These are phyloP conservation scores for Colletotrichum liriopes DNA, from an alignment of 2,329 filamentous ascomycete species.

Conservation along the genomic window DNA sequence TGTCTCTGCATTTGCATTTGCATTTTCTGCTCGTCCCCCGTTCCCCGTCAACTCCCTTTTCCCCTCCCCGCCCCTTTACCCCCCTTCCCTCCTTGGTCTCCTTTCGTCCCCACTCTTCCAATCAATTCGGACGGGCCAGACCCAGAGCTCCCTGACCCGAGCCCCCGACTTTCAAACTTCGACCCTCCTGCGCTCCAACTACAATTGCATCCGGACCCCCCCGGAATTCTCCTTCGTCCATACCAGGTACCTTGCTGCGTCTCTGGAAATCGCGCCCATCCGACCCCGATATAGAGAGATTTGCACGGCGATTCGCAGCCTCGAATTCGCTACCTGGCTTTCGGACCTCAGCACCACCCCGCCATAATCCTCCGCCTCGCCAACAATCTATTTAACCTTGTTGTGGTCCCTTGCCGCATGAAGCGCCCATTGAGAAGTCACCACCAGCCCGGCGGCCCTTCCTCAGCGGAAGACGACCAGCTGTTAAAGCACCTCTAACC, in stretches of 20 bases:
- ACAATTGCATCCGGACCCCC: conserved; percentile 41
- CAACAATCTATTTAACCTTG: conserved; percentile 33
- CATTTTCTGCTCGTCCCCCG: conserved; percentile 33
- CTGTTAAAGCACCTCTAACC: conserved; percentile 28
- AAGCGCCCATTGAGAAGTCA: conserved; percentile 29
- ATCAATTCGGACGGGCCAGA: conserved; percentile 42
- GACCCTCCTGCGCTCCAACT: conserved; percentile 39
- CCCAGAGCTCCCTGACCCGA: conserved; percentile 38
- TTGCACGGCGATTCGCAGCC: conserved; percentile 31
- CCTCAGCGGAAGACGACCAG: conserved; percentile 29
- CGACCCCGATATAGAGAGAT: conserved; percentile 37
- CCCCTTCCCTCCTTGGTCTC: conserved; percentile 23
- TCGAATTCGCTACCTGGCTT: conserved; percentile 13
- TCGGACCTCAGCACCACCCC: conserved; percentile 18
- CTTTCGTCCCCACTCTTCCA: conserved; percentile 38
- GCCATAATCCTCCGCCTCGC: conserved; percentile 8
- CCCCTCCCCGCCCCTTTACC: not conserved
- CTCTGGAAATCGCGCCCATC: conserved; percentile 25
- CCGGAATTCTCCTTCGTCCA: conserved; percentile 37
- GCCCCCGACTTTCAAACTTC: conserved; percentile 39
- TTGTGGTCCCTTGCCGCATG: conserved; percentile 36
- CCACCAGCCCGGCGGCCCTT: conserved; percentile 21
- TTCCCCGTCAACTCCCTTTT: conserved; percentile 29
- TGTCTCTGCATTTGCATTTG: conserved; percentile 33
- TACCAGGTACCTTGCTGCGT: conserved; percentile 39